These are phyloP conservation scores for Spatholobus suberectus DNA, from an alignment of 306 rosid genomes.

Conservation along the genomic window DNA sequence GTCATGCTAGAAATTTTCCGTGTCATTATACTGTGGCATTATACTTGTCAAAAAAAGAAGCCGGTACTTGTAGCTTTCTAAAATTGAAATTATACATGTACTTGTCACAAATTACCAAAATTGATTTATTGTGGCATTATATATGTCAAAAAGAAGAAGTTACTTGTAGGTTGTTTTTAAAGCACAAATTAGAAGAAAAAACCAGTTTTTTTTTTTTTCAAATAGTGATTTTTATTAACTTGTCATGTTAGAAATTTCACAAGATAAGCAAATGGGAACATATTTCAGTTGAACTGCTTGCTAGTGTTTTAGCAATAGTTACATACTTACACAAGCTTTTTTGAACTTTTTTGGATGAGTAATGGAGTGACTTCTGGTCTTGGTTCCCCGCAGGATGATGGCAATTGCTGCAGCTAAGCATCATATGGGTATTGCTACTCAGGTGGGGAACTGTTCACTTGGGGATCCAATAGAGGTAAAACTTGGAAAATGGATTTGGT, in stretches of 20 bases:
- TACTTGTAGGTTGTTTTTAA: too few relatives aligned
- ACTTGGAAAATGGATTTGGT: too few relatives aligned
- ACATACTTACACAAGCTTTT: background rate
- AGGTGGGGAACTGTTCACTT: constrained; percentile 96
- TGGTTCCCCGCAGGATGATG: constrained; percentile 82
- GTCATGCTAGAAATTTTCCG: too few relatives aligned
- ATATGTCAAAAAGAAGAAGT: too few relatives aligned
- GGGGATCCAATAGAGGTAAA: constrained; percentile 99
- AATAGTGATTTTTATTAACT: too few relatives aligned
- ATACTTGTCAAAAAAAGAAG: too few relatives aligned
- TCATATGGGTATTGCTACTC: constrained; percentile 90
- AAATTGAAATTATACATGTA: too few relatives aligned
- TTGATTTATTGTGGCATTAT: background rate
- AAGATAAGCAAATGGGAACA: constrained; percentile 4
- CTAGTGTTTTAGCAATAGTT: background rate
- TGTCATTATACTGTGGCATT: too few relatives aligned
- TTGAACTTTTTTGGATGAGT: background rate
- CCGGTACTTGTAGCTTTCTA: too few relatives aligned
- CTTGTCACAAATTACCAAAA: too few relatives aligned
- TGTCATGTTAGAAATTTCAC: background rate
- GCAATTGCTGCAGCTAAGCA: constrained; percentile 97
- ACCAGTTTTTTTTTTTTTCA: too few relatives aligned
- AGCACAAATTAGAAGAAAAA: too few relatives aligned
- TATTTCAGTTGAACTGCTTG: constrained; percentile 1
- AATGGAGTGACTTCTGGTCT: constrained; percentile 71